Percentiles rank a stretch among this genome's conserved stretches.
Conservation (phyloP, 768 basidiomycete genomes). For the Lentinula sp. region DNA sequence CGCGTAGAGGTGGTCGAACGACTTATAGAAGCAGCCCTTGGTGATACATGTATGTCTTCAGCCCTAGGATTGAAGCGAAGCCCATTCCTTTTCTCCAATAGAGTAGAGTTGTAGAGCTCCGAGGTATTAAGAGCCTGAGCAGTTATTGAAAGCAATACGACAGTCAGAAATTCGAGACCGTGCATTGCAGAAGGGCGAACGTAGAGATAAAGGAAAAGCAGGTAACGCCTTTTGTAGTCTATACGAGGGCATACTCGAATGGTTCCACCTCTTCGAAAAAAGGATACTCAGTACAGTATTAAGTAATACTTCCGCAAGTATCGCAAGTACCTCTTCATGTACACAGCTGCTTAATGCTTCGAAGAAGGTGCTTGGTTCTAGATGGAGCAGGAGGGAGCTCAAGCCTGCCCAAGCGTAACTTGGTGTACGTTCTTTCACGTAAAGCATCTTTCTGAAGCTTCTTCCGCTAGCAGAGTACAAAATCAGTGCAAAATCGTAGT, state of each 20-base stretch:
- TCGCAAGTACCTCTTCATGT: too few relatives aligned
- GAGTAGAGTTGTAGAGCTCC: not conserved
- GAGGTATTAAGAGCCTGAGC: not conserved
- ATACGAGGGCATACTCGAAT: not conserved
- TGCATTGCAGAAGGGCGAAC: not conserved
- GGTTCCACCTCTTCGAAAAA: too few relatives aligned
- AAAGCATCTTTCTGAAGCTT: not conserved
- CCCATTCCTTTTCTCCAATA: not conserved
- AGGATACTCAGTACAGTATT: too few relatives aligned
- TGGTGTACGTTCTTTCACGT: not conserved
- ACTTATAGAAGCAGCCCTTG: not conserved
- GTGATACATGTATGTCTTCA: not conserved
- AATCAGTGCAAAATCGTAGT: too few relatives aligned
- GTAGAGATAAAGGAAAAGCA: not conserved
- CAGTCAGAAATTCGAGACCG: not conserved
- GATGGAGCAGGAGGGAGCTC: too few relatives aligned
- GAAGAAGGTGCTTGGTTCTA: too few relatives aligned
- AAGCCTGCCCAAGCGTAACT: too few relatives aligned
- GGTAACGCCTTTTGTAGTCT: not conserved
- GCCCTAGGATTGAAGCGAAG: conserved; percentile 1
- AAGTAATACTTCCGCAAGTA: too few relatives aligned
- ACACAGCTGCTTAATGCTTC: too few relatives aligned
- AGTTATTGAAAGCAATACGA: not conserved
- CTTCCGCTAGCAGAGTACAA: not conserved
- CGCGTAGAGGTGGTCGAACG: not conserved